Evolutionary conservation across 495 filamentous ascomycete species (phyloP).

Genomic region (Immersiella caudata): DNA sequence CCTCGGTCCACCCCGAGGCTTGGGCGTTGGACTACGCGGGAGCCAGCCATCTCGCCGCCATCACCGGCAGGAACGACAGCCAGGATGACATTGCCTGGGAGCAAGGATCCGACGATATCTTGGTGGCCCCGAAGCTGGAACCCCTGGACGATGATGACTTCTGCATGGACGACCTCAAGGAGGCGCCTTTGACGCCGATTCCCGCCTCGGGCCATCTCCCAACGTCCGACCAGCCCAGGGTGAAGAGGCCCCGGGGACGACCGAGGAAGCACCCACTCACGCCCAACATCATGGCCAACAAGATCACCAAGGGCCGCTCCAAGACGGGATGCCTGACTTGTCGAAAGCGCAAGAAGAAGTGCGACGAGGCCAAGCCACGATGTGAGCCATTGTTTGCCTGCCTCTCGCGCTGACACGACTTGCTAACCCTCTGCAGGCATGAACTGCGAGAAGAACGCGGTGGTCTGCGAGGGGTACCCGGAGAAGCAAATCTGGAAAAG

Average conservation of each 20-base stretch:
- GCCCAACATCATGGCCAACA: constrained; percentile 52
- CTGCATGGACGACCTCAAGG: constrained; percentile 49
- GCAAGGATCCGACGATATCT: constrained; percentile 38
- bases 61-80: background rate
- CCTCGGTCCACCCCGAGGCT: constrained; percentile 35
- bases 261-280: constrained; percentile 81
- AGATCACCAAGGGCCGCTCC: constrained; percentile 82
- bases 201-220: constrained; percentile 21
- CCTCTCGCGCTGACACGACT: background rate
- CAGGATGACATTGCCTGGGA: constrained; percentile 44
- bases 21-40: constrained; percentile 40
- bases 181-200: constrained; percentile 42
- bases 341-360: constrained; percentile 93
- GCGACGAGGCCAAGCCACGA: constrained; percentile 88
- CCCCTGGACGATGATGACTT: constrained; percentile 52
- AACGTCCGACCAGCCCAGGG: constrained; percentile 35
- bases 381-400: constrained; percentile 55
- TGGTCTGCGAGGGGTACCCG: constrained; percentile 92
- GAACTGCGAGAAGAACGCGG: constrained; percentile 92
- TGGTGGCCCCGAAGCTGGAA: constrained; percentile 49
- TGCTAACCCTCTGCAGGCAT: constrained; percentile 57
- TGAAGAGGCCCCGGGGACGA: constrained; percentile 70
- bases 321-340: constrained; percentile 96
- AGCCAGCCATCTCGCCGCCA: constrained; percentile 33
- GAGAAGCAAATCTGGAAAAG: constrained; percentile 85